Percentiles rank a stretch among this genome's conserved stretches.
Evolutionary conservation across 345 rosid species (phyloP).

Genomic region (Populus ilicifolia): DNA sequence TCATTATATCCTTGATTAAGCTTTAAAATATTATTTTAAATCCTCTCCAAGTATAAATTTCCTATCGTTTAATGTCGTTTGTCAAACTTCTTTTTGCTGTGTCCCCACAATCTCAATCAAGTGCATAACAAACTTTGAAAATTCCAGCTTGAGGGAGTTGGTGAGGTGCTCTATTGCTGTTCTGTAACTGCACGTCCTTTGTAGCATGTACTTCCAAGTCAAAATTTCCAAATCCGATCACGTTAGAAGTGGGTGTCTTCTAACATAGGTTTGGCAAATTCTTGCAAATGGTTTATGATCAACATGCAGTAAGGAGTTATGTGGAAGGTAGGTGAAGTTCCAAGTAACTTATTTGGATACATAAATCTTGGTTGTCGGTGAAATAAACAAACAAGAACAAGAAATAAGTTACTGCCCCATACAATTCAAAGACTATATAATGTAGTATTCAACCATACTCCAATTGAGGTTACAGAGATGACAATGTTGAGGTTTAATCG

Average conservation of each 20-base stretch:
- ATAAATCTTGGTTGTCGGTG: not conserved
- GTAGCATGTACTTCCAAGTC: not conserved
- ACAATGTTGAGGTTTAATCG: not conserved
- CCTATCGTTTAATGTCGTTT: not conserved
- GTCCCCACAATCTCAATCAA: constrained; percentile 4
- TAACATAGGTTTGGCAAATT: not conserved
- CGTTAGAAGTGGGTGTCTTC: not conserved
- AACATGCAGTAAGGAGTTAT: not conserved
- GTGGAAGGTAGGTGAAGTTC: not conserved
- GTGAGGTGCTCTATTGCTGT: not conserved
- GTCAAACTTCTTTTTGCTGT: not conserved
- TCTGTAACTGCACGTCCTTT: not conserved
- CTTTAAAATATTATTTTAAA: not conserved
- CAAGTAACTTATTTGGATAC: not conserved
- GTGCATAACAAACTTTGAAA: not conserved
- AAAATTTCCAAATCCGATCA: not conserved
- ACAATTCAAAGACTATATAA: too few species aligned
- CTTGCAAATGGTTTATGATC: not conserved
- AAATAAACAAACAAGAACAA: too few species aligned
- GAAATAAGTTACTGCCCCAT: too few species aligned
- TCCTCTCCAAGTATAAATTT: too few species aligned
- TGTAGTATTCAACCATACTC: too few species aligned
- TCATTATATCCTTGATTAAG: constrained; percentile 22
- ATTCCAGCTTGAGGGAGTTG: not conserved
- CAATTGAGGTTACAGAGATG: not conserved